Evolutionary conservation across 352 stramenopile species (phyloP), one percentile per base, ranked within the genome.

Genomic region (Pythium sp.): DNA sequence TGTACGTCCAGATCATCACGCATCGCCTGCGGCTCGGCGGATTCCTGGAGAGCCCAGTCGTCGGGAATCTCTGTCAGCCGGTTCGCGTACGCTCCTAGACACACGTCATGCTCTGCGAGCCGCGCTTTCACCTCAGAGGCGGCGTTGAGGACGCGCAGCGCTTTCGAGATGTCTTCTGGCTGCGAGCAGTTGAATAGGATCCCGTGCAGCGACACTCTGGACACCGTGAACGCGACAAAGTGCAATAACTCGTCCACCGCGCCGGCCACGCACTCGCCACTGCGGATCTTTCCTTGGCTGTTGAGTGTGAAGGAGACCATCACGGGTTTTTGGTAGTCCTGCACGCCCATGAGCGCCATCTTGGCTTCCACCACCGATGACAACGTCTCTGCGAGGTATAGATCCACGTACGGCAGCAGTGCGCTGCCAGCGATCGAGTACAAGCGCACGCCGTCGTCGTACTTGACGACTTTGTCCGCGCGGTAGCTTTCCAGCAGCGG

Each of bases 131-230:
- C 66, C 0, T 69, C 38, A 0, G 81, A 20, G 64, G 86, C 63
- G 6, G 54, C 51, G 41, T 72, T 47, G 55, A 98, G 76, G 26
- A 81, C 69, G 58, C 64, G n/a, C 3, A 97, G 72, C 20, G 88
- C 91, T 68, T 79, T 84, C 20, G 81, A 91, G 43, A 98, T 92
- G 9, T 86, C 74, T 71, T 98, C 91, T 1, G 91, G 91, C 62
- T 93, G 81, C 43, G 77, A 89, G 58, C 91, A 98, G 73, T 98
- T 98, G 69, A 98, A 97, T 3, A 97, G 71, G 67, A 98, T 77
- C 18, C 69, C 91, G 49, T 86, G 67, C 2, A 97, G 68, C 38
- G 73, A 34, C 6, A 59, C 58, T 8, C 7, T 65, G 12, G 62
- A 58, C 1, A 65, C 41, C 43, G 47, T 65, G 65, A 47, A 68